Conservation (phyloP, 768 basidiomycete species). For the Tulasnella sp. region DNA sequence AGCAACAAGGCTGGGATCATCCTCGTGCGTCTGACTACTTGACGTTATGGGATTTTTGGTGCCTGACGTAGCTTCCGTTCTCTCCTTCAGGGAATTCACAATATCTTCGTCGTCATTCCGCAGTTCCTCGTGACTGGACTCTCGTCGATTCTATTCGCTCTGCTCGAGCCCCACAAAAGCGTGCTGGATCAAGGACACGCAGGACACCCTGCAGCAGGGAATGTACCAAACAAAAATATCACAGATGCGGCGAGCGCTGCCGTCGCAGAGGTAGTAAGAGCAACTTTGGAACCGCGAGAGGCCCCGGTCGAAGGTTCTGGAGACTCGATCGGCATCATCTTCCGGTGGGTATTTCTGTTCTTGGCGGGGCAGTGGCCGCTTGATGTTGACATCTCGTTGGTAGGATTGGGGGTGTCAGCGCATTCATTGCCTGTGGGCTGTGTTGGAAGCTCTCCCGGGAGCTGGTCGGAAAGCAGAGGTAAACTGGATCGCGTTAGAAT, state of each 20-base stretch:
- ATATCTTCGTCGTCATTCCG: conserved; percentile 89
- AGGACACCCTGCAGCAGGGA: conserved; percentile 28
- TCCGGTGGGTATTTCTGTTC: conserved; percentile 22
- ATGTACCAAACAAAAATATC: conserved; percentile 22
- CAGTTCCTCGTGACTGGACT: conserved; percentile 69
- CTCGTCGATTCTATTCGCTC: conserved; percentile 81
- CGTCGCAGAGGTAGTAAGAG: not conserved
- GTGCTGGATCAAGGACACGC: conserved; percentile 29
- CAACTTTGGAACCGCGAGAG: not conserved
- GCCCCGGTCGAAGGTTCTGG: conserved; percentile 29
- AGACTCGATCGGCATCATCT: conserved; percentile 37
- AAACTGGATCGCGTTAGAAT: not conserved
- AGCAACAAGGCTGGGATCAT: conserved; percentile 89
- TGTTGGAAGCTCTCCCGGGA: conserved; percentile 34
- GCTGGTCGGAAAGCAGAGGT: conserved; percentile 22
- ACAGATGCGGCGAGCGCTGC: not conserved
- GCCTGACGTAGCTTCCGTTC: not conserved
- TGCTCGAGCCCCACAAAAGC: conserved; percentile 64
- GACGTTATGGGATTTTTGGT: too few species aligned
- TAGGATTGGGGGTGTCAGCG: conserved; percentile 35
- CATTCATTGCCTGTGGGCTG: conserved; percentile 32
- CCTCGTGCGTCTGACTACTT: conserved; percentile 54
- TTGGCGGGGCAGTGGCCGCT: not conserved
- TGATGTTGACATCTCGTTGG: not conserved
- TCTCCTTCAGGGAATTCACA: conserved; percentile 80